These are phyloP conservation scores for Orbilia quercus DNA, from an alignment of 2,329 filamentous ascomycete species.

Conservation along the genomic window DNA sequence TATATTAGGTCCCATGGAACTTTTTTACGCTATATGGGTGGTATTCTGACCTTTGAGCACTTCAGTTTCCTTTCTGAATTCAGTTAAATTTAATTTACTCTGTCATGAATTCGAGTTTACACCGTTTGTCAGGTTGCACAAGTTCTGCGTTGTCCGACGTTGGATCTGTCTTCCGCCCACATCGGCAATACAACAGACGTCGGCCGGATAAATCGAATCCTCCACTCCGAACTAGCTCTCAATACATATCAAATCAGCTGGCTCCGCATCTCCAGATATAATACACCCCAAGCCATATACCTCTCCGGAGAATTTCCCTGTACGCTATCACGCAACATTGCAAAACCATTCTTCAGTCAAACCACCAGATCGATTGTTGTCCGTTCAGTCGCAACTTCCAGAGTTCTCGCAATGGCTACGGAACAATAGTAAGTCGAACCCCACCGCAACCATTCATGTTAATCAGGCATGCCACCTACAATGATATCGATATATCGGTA, in stretches of 20 bases:
- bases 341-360: not conserved
- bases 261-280: not conserved
- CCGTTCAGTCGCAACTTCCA: slow-evolving; percentile 31
- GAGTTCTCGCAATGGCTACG: slow-evolving; percentile 42
- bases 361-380: slow-evolving; percentile 1
- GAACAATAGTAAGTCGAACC: slow-evolving; percentile 47
- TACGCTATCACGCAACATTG: slow-evolving; percentile 7
- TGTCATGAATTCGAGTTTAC: too few species aligned
- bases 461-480: not conserved
- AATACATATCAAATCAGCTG: not conserved
- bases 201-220: slow-evolving; percentile 7
- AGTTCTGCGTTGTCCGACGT: not conserved
- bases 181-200: not conserved
- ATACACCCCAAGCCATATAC: not conserved
- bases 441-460: not conserved
- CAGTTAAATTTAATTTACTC: too few species aligned
- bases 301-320: slow-evolving; percentile 25
- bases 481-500: too few species aligned
- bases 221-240: slow-evolving; percentile 35
- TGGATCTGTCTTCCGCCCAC: not conserved
- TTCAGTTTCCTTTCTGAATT: too few species aligned
- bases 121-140: too few species aligned
- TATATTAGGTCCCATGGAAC: too few species aligned
- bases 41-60: too few species aligned
- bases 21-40: too few species aligned